Evolutionary conservation across 441 rosid species (phyloP), one percentile per base, ranked within the genome.

Genomic region (Arabidopsis lyrata): DNA sequence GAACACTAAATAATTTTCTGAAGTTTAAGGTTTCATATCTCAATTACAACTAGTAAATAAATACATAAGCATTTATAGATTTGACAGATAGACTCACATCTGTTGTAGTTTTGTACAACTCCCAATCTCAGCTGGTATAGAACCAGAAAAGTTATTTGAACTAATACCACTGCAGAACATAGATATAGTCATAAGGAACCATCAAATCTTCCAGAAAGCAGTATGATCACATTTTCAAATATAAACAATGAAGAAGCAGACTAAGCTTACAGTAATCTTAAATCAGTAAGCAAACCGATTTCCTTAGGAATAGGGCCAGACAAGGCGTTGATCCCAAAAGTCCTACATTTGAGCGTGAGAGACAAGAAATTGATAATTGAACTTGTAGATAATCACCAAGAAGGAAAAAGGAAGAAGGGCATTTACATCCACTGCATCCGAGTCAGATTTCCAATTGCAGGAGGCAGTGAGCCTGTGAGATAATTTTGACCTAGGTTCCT

Each of bases 221-320:
- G 0, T 27, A 34, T 42, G 38, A 50, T 32, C 35, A 18, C n/a
- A 56, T 42, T 15, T 36, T 36, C 38, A 48, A 35, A 9, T 8
- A 29, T 7, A 12, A 12, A 29, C 0, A 31, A 50, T 29, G 12
- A 66, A 34, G 35, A 39, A 18, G 12, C 1, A 59, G 0, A 27
- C 68, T 1, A 44, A 34, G 54, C 86, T 83, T 85, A 88, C 97
- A 92, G 15, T 18, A 34, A 54, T 79, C 73, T 36, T 66, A 90
- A 80, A 70, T 86, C 86, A 6, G 86, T 75, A 52, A 90, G 90
- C 70, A 61, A 10, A 3, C 96, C 94, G n/a, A 90, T 81, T 67
- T 88, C 91, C 38, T 66, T 79, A 5, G 97, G 97, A 49, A 92
- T 66, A 60, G 84, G 84, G 45, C 96, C 96, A 2, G 92, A 62